Evolutionary conservation across 2,329 filamentous ascomycete species (phyloP).

Genomic region (Aureobasidium vineae): DNA sequence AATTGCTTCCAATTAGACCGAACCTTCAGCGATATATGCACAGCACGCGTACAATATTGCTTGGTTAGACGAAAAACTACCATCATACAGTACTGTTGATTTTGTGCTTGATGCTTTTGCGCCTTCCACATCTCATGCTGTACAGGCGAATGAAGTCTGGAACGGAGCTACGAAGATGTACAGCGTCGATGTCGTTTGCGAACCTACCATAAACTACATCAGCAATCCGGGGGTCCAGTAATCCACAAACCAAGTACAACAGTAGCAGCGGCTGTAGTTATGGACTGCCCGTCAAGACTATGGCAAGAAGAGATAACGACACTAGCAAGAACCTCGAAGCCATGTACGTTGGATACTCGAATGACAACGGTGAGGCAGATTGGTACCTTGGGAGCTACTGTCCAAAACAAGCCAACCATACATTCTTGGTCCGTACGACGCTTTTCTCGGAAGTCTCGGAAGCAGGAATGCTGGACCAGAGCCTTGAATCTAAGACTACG

Average conservation of each 20-base stretch:
- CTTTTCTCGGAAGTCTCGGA: neutral
- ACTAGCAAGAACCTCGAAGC: neutral
- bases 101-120: slow-evolving; percentile 49
- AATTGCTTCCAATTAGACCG: slow-evolving; percentile 37
- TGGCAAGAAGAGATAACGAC: neutral
- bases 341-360: slow-evolving; percentile 15
- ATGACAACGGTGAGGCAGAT: neutral
- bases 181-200: slow-evolving; percentile 39
- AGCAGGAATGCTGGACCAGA: neutral
- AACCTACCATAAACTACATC: slow-evolving; percentile 29
- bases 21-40: slow-evolving; percentile 39
- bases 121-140: slow-evolving; percentile 27
- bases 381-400: slow-evolving; percentile 9
- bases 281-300: slow-evolving; percentile 2
- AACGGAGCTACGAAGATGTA: slow-evolving; percentile 37
- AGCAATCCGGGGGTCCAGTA: neutral
- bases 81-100: slow-evolving; percentile 46
- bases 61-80: slow-evolving; percentile 49
- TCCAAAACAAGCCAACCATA: slow-evolving; percentile 6
- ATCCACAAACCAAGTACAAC: neutral
- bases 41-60: slow-evolving; percentile 50
- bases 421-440: slow-evolving; percentile 20
- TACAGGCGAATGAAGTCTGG: slow-evolving; percentile 29
- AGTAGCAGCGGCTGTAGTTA: slow-evolving; percentile 9
- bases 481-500: neutral